Base-by-base conservation (phyloP, 768 basidiomycete genomes). In the Panus rudis region DNA sequence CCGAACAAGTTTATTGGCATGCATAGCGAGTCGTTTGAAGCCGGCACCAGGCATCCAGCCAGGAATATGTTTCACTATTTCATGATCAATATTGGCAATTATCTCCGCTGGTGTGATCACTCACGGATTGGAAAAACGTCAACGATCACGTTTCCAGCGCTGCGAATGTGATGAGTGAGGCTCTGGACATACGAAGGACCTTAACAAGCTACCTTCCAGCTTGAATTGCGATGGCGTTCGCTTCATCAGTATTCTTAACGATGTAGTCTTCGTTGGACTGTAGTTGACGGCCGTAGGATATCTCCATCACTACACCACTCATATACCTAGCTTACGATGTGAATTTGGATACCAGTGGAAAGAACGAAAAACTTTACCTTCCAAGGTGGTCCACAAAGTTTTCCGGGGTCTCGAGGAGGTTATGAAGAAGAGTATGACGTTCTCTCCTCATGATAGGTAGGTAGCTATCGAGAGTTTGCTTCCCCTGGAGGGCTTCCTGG, bases 361-460 rank as follows among this genome's bases (percentile, higher is more conserved):
- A n/a, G n/a, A n/a, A n/a, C n/a, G n/a, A n/a, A n/a, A n/a, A n/a
- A n/a, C n/a, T n/a, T 8, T 17, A 35, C 33, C 33, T 35, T 17
- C n/a, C 16, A 7, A 35, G 21, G 21, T 35, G 33, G 6, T 14
- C 7, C 6, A 8, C 8, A 17, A 35, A 35, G 33, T 7, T 6
- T 8, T 35, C 7, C 7, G 33, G 33, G 7, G 23, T 34, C 1
- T 40, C 35, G n/a, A 47, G 35, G 25, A 56, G 33, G 10, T 43
- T 39, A 10, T 33, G 13, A 6, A 56, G 42, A 6, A 53, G 35
- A 1, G 26, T 45, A 41, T 48, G 39, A n/a, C 38, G 38, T 32
- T 52, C 51, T 4, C 43, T 42, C 20, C 31, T 42, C 39, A 48
- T 50, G 11, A 54, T 30, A 3, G 50, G 46, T 0, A 12, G 40